These are phyloP conservation scores for Arthromyces matolae DNA, from an alignment of 768 basidiomycete species.

Conservation along the genomic window DNA sequence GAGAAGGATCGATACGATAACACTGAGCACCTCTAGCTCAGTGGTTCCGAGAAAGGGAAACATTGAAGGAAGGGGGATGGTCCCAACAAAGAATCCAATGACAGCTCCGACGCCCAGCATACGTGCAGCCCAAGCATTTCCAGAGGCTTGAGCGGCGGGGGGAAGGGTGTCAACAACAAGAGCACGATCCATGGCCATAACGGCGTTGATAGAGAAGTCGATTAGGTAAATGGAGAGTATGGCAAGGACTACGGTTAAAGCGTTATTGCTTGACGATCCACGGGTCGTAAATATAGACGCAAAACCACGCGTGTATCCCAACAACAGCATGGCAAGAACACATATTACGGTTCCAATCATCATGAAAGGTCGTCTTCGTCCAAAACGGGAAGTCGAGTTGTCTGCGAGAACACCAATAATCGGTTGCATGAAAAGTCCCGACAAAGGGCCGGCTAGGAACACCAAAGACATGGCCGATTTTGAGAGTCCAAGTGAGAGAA, in stretches of 20 bases:
- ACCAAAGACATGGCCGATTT: slow-evolving; percentile 88
- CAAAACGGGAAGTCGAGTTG: slow-evolving; percentile 77
- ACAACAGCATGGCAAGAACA: slow-evolving; percentile 67
- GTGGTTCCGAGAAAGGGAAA: slow-evolving; percentile 76
- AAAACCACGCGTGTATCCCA: slow-evolving; percentile 77
- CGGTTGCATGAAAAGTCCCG: slow-evolving; percentile 89
- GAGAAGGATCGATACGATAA: slow-evolving; percentile 68
- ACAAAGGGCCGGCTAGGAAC: slow-evolving; percentile 88
- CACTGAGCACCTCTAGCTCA: slow-evolving; percentile 78
- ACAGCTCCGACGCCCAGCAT: slow-evolving; percentile 88
- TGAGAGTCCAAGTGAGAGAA: slow-evolving; percentile 82
- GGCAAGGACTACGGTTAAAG: slow-evolving; percentile 73
- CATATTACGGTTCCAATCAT: slow-evolving; percentile 64
- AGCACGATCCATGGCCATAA: slow-evolving; percentile 88
- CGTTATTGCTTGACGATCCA: slow-evolving; percentile 45
- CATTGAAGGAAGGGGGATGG: slow-evolving; percentile 65
- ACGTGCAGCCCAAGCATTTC: slow-evolving; percentile 94
- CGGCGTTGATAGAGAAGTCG: slow-evolving; percentile 61
- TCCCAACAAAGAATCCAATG: slow-evolving; percentile 83
- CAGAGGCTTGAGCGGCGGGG: slow-evolving; percentile 67
- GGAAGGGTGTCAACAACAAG: slow-evolving; percentile 85
- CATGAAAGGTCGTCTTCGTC: slow-evolving; percentile 86
- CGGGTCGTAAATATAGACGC: slow-evolving; percentile 45
- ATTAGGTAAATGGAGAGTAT: slow-evolving; percentile 50
- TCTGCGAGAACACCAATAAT: slow-evolving; percentile 88